Conservation (phyloP, 345 rosid species). For the Camelina hispida region DNA sequence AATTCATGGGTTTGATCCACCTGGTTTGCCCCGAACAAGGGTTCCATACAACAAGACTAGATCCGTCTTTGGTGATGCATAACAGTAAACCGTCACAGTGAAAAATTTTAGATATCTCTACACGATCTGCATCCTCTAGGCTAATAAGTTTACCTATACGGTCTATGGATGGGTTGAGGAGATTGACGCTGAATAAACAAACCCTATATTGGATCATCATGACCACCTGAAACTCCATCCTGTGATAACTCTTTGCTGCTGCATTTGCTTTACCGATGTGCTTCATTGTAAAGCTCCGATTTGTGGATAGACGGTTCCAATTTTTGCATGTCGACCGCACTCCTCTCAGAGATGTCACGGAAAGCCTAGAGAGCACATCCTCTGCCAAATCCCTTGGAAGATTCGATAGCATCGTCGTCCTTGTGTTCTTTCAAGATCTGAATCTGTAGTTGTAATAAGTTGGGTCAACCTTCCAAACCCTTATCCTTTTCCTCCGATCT, state of each 20-base stretch:
- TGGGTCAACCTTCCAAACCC: too few relatives aligned
- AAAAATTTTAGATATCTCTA: background rate
- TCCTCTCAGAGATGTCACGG: background rate
- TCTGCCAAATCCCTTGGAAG: slow-evolving; percentile 7
- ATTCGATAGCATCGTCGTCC: background rate
- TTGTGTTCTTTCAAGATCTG: background rate
- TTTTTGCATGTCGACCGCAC: background rate
- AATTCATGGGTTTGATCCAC: background rate
- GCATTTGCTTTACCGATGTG: background rate
- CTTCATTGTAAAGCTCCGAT: slow-evolving; percentile 8
- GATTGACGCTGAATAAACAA: background rate
- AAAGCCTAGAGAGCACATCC: background rate
- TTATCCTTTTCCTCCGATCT: background rate
- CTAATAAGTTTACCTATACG: background rate
- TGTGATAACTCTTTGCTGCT: background rate
- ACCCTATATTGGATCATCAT: background rate
- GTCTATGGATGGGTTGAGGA: background rate
- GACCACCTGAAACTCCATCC: background rate
- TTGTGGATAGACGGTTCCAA: background rate
- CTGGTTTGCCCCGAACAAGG: background rate
- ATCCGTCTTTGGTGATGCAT: background rate
- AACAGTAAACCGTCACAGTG: slow-evolving; percentile 2
- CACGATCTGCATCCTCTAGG: background rate
- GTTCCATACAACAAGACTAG: slow-evolving; percentile 12
- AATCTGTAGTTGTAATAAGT: too few relatives aligned